Percentiles rank a stretch among this genome's conserved stretches.
These are phyloP conservation scores for Yarrowia divulgata DNA, from an alignment of 805 yeast genomes.

Conservation along the genomic window DNA sequence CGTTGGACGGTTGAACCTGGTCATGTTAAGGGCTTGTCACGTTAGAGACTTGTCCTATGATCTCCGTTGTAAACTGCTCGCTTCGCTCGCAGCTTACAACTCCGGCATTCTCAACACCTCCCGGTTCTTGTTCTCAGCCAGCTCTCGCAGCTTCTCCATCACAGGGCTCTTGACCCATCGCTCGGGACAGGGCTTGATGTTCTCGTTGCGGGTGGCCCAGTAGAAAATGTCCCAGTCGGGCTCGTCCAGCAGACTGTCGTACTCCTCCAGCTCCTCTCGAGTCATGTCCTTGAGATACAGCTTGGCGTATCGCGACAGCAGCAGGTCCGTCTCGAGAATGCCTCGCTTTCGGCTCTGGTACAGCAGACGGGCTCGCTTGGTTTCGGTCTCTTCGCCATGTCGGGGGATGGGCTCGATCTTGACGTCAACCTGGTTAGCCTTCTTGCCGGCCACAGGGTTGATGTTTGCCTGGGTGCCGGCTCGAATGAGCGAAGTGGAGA, in stretches of 20 bases:
- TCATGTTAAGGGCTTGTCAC: not conserved
- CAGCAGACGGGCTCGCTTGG: conserved; percentile 82
- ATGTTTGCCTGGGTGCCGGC: conserved; percentile 38
- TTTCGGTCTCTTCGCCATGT: conserved; percentile 71
- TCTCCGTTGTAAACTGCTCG: no score
- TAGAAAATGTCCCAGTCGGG: conserved; percentile 99
- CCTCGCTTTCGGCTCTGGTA: conserved; percentile 96
- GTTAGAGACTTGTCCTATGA: no score
- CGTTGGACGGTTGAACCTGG: no score
- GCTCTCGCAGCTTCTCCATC: conserved; percentile 69
- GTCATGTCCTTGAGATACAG: conserved; percentile 66
- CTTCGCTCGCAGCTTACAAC: no score
- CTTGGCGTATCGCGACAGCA: conserved; percentile 85
- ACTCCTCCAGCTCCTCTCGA: conserved; percentile 77
- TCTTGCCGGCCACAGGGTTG: conserved; percentile 29
- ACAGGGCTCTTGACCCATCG: conserved; percentile 77
- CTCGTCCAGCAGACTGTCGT: conserved; percentile 82
- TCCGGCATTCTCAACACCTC: conserved; percentile 90
- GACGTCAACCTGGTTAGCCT: conserved; percentile 55
- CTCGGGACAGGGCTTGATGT: conserved; percentile 85
- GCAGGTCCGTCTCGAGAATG: conserved; percentile 87
- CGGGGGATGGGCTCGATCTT: conserved; percentile 83
- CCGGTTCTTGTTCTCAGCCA: conserved; percentile 73
- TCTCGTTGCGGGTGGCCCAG: conserved; percentile 88
- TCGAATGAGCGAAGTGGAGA: conserved; percentile 9